Percentiles rank a stretch among this genome's conserved stretches.
Evolutionary conservation across 176 grass and related monocot genomes (phyloP).

Genomic region (Calamus simplicifolius): DNA sequence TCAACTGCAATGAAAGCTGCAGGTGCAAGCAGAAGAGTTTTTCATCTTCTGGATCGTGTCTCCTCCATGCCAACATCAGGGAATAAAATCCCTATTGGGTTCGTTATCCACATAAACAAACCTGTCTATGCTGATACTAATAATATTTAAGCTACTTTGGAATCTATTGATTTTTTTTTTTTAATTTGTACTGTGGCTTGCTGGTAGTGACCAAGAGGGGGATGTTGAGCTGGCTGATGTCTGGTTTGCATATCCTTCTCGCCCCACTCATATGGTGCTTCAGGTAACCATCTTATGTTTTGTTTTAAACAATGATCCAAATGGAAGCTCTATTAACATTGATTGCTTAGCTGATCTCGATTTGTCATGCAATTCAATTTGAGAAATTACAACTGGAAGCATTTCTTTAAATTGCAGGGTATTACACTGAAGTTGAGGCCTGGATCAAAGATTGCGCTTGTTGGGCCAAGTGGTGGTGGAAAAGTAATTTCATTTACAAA

Average conservation of each 20-base stretch:
- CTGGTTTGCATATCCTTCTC: slow-evolving; percentile 98
- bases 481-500: slow-evolving; percentile 38
- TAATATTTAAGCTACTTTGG: background rate
- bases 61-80: slow-evolving; percentile 72
- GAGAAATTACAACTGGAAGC: background rate
- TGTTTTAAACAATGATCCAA: no score
- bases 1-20: slow-evolving; percentile 97
- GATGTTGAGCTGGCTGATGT: slow-evolving; percentile 91
- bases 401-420: slow-evolving; percentile 37
- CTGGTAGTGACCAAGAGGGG: slow-evolving; percentile 59
- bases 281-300: slow-evolving; percentile 36
- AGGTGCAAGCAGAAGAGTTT: slow-evolving; percentile 91
- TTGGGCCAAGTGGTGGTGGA: slow-evolving; percentile 95
- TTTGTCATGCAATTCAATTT: no score
- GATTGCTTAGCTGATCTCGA: no score
- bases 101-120: slow-evolving; percentile 13
- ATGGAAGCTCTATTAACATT: no score
- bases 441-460: slow-evolving; percentile 91
- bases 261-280: slow-evolving; percentile 94
- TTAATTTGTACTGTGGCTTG: slow-evolving; percentile 19
- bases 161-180: slow-evolving; percentile 17
- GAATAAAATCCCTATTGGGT: slow-evolving; percentile 57
- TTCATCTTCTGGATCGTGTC: slow-evolving; percentile 79
- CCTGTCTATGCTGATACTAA: no score
- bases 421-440: slow-evolving; percentile 86